Evolutionary conservation across 139 green algal species (phyloP), one percentile per base, ranked within the genome.

Genomic region (Micromonas pusilla): DNA sequence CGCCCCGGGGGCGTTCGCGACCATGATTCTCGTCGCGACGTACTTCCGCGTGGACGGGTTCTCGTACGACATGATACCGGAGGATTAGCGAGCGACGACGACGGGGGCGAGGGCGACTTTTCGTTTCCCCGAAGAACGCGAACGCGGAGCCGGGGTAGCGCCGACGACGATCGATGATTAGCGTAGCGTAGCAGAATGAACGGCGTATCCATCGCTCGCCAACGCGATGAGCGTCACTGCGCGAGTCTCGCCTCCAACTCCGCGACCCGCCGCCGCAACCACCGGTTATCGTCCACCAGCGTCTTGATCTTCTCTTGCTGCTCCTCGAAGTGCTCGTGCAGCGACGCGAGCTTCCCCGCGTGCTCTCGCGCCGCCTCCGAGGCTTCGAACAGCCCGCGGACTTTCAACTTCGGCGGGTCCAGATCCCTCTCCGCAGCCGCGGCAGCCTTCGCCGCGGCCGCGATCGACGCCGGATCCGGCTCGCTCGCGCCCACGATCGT

Each of bases 371-470:
- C 45, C 9, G 9, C 16, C 45, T 57, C 45, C 45, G 45, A 9
- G 9, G 45, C 45, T 9, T 57, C 45, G 45, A 23, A 57, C 16
- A 57, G 16, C 45, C 45, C 16, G 45, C 45, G 45, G 16, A 16
- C 9, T 16, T 57, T 57, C 9, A 57, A 16, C 45, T 57, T 57
- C 9, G 45, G 45, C 45, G 45, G 45, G 45, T 57, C 79, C 5
- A 75, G 77, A 72, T 81, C 81, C 72, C 78, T 70, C 30, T 80
- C 6, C 19, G 71, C 33, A n/a, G n/a, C n/a, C n/a, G n/a, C n/a
- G 2, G 54, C 39, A 66, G 66, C 54, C 25, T 28, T 32, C 31
- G 62, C 54, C 19, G 3, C 13, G 57, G 73, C 31, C 20, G 73
- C 60, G 6, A 39, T 6, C 28, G 31, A 33, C 57, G 13, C 38